Evolutionary conservation across 2,329 filamentous ascomycete species (phyloP), one percentile per base, ranked within the genome.

Genomic region (Phaeosphaeria sp.): DNA sequence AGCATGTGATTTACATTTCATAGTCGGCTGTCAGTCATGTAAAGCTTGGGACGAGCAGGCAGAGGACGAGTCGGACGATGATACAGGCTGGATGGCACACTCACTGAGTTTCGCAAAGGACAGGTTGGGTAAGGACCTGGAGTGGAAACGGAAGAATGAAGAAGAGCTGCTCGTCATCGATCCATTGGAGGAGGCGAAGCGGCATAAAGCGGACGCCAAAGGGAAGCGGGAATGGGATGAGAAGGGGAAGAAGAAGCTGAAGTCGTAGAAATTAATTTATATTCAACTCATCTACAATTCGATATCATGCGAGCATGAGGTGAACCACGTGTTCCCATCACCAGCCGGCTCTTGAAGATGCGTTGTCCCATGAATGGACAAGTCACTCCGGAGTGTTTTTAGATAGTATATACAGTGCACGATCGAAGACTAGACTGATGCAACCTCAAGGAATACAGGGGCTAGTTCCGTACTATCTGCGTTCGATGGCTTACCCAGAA

Each of bases 141-240:
- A 86, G 51, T 97, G 95, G 84, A 92, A 94, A 73, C 89, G 88
- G 78, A 93, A 95, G 77, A 93, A 94, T 53, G 92, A 95, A 71
- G 93, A 97, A 56, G 92, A 97, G 69, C 77, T 97, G 44, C 87
- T 96, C 46, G 93, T 98, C 2, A 97, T 98, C 76, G 95, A 99
- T 80, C 93, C 93, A 1, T 82, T 92, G 55, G 92, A 93, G 75
- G 92, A 91, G 75, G 90, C 91, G 45, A 88, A 87, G 73, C 89
- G 89, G 40, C 81, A 96, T 40, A 86, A 81, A 65, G 84, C 84
- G 11, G 83, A 85, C 63, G 83, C 84, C 60, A 88, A 87, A 55
- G 69, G 66, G 47, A 73, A 69, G 47, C 60, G 66, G 24, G 69
- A 71, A 13, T 68, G 71, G 67, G 73, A 74, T 47, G 60, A 60